These are phyloP conservation scores for Colletotrichum sp. DNA, from an alignment of 2,329 filamentous ascomycete species.

Conservation along the genomic window DNA sequence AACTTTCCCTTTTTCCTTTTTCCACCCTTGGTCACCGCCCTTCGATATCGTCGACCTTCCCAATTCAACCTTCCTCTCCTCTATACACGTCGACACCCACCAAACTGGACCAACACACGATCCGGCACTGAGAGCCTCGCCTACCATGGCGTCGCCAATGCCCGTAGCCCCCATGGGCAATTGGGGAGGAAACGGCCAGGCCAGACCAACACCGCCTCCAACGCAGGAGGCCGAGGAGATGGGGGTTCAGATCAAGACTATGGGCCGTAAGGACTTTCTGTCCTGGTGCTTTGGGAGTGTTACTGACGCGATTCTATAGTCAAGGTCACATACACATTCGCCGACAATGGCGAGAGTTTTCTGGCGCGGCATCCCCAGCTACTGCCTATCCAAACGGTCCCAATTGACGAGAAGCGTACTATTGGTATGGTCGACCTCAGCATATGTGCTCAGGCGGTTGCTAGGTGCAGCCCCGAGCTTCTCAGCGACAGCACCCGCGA, in stretches of 20 bases:
- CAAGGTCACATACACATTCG: conserved; percentile 97
- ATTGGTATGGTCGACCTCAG: conserved; percentile 90
- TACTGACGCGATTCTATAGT: conserved; percentile 56
- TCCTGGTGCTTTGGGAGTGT: background rate
- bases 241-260: conserved; percentile 64
- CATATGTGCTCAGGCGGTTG: conserved; percentile 84
- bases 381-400: conserved; percentile 79
- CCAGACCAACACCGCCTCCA: conserved; percentile 15
- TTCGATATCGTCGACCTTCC: conserved; percentile 1
- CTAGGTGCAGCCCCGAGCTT: conserved; percentile 83
- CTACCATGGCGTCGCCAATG: conserved; percentile 45
- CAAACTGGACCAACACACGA: conserved; percentile 7
- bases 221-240: conserved; percentile 41
- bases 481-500: conserved; percentile 74
- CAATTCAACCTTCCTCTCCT: background rate
- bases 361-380: conserved; percentile 84
- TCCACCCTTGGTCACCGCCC: background rate
- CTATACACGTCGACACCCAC: background rate
- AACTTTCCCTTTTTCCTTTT: conserved; percentile 6
- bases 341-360: conserved; percentile 86
- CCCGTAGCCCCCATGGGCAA: conserved; percentile 34
- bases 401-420: conserved; percentile 77
- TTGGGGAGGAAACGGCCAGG: conserved; percentile 34
- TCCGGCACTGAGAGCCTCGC: conserved; percentile 14
- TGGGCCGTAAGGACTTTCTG: conserved; percentile 65